Evolutionary conservation across 352 stramenopile species (phyloP).

Genomic region (Blastocystis sp.): DNA sequence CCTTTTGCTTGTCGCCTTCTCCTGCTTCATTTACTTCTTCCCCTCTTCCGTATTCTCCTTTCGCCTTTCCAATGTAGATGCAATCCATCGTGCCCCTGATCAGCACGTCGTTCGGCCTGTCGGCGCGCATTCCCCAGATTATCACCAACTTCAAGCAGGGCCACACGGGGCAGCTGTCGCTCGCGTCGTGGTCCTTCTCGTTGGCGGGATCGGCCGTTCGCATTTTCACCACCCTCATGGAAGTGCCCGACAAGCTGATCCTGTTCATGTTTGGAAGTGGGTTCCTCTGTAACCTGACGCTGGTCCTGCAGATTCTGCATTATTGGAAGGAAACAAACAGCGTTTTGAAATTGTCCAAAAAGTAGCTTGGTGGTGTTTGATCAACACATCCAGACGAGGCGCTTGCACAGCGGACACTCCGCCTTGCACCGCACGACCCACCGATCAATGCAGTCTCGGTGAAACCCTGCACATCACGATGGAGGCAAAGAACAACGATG

Average conservation of each 20-base stretch:
- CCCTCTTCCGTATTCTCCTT: neutral
- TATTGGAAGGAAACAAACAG: conserved; percentile 65
- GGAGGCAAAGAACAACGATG: neutral
- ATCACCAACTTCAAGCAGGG: conserved; percentile 81
- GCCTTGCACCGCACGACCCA: conserved; percentile 32
- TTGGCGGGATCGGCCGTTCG: conserved; percentile 79
- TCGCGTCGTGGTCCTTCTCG: conserved; percentile 82
- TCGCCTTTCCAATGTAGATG: neutral
- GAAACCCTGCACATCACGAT: neutral
- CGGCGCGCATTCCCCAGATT: conserved; percentile 61
- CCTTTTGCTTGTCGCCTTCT: conserved; percentile 74
- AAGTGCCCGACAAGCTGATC: conserved; percentile 63
- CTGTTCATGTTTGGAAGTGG: conserved; percentile 12
- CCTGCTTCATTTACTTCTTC: conserved; percentile 72
- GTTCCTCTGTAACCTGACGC: conserved; percentile 48
- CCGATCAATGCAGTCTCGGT: conserved; percentile 25
- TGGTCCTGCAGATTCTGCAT: conserved; percentile 63
- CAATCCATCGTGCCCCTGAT: conserved; percentile 57
- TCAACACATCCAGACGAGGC: neutral
- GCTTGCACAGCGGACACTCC: conserved; percentile 56
- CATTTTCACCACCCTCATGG: conserved; percentile 82
- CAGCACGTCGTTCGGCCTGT: conserved; percentile 44
- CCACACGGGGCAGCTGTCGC: conserved; percentile 81
- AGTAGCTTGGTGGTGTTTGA: neutral
- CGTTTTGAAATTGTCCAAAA: neutral